Evolutionary conservation across 441 rosid genomes (phyloP).

Genomic region (Bruguiera hainesii): DNA sequence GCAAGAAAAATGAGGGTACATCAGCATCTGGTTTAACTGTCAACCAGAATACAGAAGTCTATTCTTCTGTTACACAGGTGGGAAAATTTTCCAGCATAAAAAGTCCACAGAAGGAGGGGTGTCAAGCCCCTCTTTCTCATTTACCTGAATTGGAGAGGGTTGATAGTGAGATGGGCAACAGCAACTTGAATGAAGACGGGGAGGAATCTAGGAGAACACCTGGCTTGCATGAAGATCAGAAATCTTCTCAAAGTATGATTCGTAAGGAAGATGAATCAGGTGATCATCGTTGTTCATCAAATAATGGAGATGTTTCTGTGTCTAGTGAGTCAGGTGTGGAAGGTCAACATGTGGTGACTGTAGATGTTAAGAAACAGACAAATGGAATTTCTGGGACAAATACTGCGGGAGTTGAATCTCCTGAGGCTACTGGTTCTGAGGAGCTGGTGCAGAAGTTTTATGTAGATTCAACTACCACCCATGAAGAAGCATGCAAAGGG

Average conservation of each 20-base stretch:
- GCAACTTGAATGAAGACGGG: neutral
- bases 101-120: slow-evolving; percentile 16
- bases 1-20: neutral
- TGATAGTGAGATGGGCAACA: too few relatives aligned
- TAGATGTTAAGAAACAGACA: slow-evolving; percentile 5
- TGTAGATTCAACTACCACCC: slow-evolving; percentile 4
- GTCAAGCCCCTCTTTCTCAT: slow-evolving; percentile 17
- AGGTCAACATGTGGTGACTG: slow-evolving; percentile 5
- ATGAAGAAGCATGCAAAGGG: slow-evolving; percentile 12
- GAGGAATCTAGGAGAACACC: slow-evolving; percentile 14
- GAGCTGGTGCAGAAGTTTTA: slow-evolving; percentile 15
- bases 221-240: slow-evolving; percentile 1
- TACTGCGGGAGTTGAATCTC: slow-evolving; percentile 19
- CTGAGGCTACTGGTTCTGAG: slow-evolving; percentile 13
- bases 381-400: slow-evolving; percentile 13
- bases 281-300: slow-evolving; percentile 7
- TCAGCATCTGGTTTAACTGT: neutral
- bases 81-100: slow-evolving; percentile 9
- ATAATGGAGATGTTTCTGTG: slow-evolving; percentile 13
- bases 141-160: too few relatives aligned
- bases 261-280: slow-evolving; percentile 12
- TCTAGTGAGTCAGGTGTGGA: slow-evolving; percentile 11
- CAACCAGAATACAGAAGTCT: slow-evolving; percentile 12
- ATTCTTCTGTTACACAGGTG: slow-evolving; percentile 8
- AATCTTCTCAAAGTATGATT: slow-evolving; percentile 15